Percentiles rank a stretch among this genome's conserved stretches.
phyloP scores from a whole-genome alignment of 805 yeast species.

The Wickerhamomyces ciferrii region DNA sequence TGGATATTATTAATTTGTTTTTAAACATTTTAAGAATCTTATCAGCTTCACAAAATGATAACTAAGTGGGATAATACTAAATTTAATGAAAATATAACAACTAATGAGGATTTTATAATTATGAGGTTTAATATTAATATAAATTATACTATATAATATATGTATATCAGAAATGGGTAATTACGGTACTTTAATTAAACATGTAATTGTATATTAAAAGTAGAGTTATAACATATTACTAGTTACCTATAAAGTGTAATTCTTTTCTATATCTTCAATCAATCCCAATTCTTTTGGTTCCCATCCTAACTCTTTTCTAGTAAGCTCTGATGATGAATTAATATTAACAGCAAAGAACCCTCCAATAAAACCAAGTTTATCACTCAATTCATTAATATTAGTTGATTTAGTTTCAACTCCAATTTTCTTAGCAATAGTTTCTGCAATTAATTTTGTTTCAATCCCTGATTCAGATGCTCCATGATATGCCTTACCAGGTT shows the following conservation, averaged over 20 bases:
- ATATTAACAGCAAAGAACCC: conserved; percentile 7
- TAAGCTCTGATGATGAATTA: conserved; percentile 13
- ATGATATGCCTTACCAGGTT: conserved; percentile 22
- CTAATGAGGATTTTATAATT: too few relatives aligned
- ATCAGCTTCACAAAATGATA: conserved; percentile 18
- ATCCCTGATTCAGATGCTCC: conserved; percentile 22
- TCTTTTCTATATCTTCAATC: conserved; percentile 20
- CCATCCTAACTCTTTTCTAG: conserved; percentile 24
- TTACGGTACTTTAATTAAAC: too few relatives aligned
- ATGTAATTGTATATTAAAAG: too few relatives aligned
- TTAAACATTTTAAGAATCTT: conserved; percentile 67
- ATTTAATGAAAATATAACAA: too few relatives aligned
- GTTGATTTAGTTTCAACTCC: conserved; percentile 13
- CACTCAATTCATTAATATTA: conserved; percentile 10
- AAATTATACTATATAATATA: too few relatives aligned
- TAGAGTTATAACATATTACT: too few relatives aligned
- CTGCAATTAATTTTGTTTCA: conserved; percentile 21
- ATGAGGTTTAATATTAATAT: too few relatives aligned
- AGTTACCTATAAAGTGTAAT: too few relatives aligned
- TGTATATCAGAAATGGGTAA: too few relatives aligned
- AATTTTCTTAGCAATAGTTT: conserved; percentile 17
- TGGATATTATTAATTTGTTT: conserved; percentile 81
- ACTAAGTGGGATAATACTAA: neutral
- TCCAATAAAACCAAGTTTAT: conserved; percentile 11
- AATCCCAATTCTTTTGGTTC: conserved; percentile 17